Percentiles rank a stretch among this genome's conserved stretches.
Conservation (phyloP, 2,329 filamentous ascomycete genomes). For the Fonsecaea pedrosoi region DNA sequence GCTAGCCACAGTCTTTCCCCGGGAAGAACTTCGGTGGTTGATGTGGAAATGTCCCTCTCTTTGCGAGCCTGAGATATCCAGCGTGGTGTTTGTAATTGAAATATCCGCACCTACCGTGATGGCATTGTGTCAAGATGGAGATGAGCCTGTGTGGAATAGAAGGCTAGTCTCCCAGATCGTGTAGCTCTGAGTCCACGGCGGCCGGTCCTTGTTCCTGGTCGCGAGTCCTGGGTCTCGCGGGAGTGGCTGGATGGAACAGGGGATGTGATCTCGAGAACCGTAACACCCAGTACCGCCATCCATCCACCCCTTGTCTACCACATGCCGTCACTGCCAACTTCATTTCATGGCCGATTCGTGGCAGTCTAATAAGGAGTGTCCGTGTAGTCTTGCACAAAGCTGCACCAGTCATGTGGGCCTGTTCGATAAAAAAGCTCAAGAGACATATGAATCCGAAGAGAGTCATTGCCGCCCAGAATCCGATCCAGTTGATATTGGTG, state of each 20-base stretch:
- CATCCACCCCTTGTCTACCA: background rate
- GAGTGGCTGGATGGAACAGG: background rate
- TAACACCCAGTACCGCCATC: background rate
- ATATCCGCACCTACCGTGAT: background rate
- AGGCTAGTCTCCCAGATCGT: background rate
- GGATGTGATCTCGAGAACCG: conserved; percentile 2
- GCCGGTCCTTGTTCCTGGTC: background rate
- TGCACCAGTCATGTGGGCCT: background rate
- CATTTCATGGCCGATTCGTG: background rate
- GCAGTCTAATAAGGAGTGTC: background rate
- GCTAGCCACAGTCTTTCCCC: background rate
- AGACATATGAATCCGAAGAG: background rate
- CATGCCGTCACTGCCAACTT: background rate
- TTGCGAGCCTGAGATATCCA: background rate
- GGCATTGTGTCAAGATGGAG: background rate
- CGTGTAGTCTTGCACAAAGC: background rate
- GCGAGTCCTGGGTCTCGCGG: background rate
- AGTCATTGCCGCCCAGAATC: background rate
- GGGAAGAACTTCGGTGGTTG: background rate
- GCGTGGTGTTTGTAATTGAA: background rate
- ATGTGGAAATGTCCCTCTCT: background rate
- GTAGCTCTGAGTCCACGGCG: background rate
- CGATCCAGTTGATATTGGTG: background rate
- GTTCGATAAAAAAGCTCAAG: background rate
- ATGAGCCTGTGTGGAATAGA: background rate